These are phyloP conservation scores for Aspergillus sp. DNA, from an alignment of 2,329 filamentous ascomycete genomes.

Conservation along the genomic window DNA sequence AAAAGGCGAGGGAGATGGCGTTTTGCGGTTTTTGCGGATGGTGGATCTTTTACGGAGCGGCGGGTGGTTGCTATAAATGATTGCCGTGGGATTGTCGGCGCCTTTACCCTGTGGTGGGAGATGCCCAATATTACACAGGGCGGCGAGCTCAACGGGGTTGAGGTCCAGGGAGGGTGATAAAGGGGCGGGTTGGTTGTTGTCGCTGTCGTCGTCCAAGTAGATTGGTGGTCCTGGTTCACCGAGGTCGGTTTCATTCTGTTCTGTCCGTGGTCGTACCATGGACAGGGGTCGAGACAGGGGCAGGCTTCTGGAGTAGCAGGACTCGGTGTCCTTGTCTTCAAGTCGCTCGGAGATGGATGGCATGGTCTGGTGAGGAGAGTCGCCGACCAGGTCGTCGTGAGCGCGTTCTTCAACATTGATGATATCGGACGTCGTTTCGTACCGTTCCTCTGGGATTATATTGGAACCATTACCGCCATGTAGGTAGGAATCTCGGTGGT, in stretches of 20 bases:
- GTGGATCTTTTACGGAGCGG: slow-evolving; percentile 6
- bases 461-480: slow-evolving; percentile 3
- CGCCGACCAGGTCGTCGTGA: slow-evolving; percentile 23
- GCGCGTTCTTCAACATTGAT: slow-evolving; percentile 13
- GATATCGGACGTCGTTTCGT: not conserved
- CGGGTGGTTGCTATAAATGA: slow-evolving; percentile 10
- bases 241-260: slow-evolving; percentile 26
- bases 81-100: slow-evolving; percentile 4
- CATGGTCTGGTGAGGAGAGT: slow-evolving; percentile 23
- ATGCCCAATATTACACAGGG: slow-evolving; percentile 4
- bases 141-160: not conserved
- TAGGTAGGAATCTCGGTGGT: slow-evolving; percentile 23
- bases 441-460: slow-evolving; percentile 14
- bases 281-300: slow-evolving; percentile 18
- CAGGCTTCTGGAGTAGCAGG: slow-evolving; percentile 11
- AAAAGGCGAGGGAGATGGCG: not conserved
- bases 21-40: not conserved
- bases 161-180: not conserved
- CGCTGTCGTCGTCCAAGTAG: not conserved
- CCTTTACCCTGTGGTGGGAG: slow-evolving; percentile 7
- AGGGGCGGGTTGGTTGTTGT: not conserved
- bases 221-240: slow-evolving; percentile 28
- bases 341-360: slow-evolving; percentile 28
- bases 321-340: slow-evolving; percentile 18
- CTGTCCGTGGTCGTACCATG: slow-evolving; percentile 17